Percentiles rank a stretch among this genome's conserved stretches.
Evolutionary conservation across 192 early-diverging fungal species (phyloP).

Genomic region (Phycomyces nitens): DNA sequence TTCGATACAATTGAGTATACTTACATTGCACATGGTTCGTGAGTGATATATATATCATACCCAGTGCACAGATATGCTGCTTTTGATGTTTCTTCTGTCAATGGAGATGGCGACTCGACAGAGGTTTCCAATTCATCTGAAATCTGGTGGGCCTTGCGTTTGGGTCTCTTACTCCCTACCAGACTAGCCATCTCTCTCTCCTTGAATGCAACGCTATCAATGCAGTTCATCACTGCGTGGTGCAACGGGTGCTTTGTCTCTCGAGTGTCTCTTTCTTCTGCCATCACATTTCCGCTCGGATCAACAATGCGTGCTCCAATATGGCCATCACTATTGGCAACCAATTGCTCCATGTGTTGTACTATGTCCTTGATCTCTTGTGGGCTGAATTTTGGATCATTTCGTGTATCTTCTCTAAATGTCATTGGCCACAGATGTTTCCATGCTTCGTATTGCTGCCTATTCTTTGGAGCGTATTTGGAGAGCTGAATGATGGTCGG

Average conservation of each 20-base stretch:
- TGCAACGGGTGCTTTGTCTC: conserved; percentile 58
- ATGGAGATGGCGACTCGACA: not conserved
- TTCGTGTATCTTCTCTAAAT: conserved; percentile 58
- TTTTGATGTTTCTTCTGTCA: not conserved
- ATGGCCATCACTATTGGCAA: not conserved
- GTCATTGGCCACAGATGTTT: conserved; percentile 78
- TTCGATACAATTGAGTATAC: conserved; percentile 12
- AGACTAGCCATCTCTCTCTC: conserved; percentile 39
- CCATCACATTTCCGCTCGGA: conserved; percentile 45
- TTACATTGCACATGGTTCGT: conserved; percentile 89
- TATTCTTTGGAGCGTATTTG: conserved; percentile 58
- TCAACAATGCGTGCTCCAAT: conserved; percentile 52
- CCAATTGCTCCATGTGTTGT: conserved; percentile 35
- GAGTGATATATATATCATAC: conserved; percentile 74
- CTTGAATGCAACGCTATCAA: conserved; percentile 55
- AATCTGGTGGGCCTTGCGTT: conserved; percentile 23
- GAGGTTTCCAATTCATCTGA: not conserved
- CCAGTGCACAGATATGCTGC: conserved; percentile 76
- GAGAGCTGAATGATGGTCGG: conserved; percentile 49
- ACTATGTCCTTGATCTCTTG: conserved; percentile 37
- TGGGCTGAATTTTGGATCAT: conserved; percentile 40
- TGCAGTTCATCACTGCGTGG: conserved; percentile 81
- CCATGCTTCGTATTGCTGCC: conserved; percentile 75
- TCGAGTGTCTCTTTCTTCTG: conserved; percentile 47
- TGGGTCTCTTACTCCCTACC: conserved; percentile 11